Percentiles rank a stretch among this genome's conserved stretches.
phyloP scores from a whole-genome alignment of 345 rosid genomes.

The Ailanthus altissimus region DNA sequence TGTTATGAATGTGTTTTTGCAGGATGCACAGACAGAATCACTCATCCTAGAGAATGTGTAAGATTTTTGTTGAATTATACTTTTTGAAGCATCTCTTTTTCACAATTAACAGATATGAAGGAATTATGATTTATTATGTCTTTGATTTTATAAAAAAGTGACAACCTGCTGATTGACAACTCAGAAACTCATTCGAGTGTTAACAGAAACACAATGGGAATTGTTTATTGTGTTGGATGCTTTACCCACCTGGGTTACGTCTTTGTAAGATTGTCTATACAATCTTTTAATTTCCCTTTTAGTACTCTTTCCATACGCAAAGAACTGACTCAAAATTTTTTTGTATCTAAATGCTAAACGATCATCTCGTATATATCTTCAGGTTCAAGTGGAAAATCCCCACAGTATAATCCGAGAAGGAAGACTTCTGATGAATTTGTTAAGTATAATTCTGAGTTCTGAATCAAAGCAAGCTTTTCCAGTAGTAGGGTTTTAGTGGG shows the following conservation, averaged over 20 bases:
- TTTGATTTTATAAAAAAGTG: neutral
- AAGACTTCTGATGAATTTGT: neutral
- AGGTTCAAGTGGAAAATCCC: slow-evolving; percentile 4
- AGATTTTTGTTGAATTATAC: neutral
- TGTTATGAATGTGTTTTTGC: neutral
- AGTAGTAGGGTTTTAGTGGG: too few species aligned
- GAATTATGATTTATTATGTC: neutral
- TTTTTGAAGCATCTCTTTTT: too few species aligned
- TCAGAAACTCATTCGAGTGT: neutral
- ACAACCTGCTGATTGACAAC: neutral
- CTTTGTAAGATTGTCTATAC: neutral
- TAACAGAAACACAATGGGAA: neutral
- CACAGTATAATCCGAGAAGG: neutral
- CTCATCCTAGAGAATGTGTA: neutral
- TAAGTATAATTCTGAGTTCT: too few species aligned
- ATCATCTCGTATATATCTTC: too few species aligned
- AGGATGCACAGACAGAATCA: neutral
- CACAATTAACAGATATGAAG: too few species aligned
- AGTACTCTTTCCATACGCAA: neutral
- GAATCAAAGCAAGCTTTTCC: too few species aligned
- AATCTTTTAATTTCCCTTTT: neutral
- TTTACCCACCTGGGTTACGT: neutral
- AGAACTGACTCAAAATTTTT: neutral
- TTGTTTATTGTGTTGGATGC: slow-evolving; percentile 5
- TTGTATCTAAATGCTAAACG: too few species aligned